Base-by-base conservation (phyloP, 768 basidiomycete genomes). In the Leccinellum rugosiceps region DNA sequence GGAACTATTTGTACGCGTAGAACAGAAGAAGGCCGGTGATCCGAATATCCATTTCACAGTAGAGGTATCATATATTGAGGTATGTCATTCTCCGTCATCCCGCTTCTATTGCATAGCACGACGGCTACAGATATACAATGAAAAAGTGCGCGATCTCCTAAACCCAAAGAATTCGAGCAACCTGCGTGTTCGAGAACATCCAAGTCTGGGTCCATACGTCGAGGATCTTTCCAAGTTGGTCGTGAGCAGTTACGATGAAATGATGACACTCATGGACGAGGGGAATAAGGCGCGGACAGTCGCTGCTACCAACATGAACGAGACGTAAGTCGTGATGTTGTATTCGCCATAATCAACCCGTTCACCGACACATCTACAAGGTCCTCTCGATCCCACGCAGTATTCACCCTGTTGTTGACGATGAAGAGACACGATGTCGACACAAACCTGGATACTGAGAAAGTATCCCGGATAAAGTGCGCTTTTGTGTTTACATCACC, bases 211-310 rank as follows among this genome's bases (percentile, higher is more conserved):
- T 6, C 96, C 97, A n/a, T 99, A 99, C 71, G 97, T 99, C 52
- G 97, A 99, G 75, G 94, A 96, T 76, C 80, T 99, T 56, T 94
- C 92, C 67, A 93, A 93, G 74, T 84, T 98, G 54, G 88, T 88
- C 28, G 97, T 98, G 46, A 87, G 83, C 68, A 89, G 80, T 72
- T 98, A 95, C 70, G 84, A 90, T 30, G 96, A 97, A 71, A 97
- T 99, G 90, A 96, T 97, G 90, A 93, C 88, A 6, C 87, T 99
- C 69, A 98, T 98, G 96, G 96, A 99, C 77, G 96, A 99, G 73
- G 96, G 96, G 38, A 99, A 98, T 74, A 98, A 98, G 77, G 95
- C 97, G 52, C 81, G 97, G 50, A 98, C 97, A 14, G 96, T 99
- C 23, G 97, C 97, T 21, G 95, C 97, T 25, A 99, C 97, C 21